These are phyloP conservation scores for Astrephomene gubernaculifera DNA, from an alignment of 139 green algal species.

Conservation along the genomic window DNA sequence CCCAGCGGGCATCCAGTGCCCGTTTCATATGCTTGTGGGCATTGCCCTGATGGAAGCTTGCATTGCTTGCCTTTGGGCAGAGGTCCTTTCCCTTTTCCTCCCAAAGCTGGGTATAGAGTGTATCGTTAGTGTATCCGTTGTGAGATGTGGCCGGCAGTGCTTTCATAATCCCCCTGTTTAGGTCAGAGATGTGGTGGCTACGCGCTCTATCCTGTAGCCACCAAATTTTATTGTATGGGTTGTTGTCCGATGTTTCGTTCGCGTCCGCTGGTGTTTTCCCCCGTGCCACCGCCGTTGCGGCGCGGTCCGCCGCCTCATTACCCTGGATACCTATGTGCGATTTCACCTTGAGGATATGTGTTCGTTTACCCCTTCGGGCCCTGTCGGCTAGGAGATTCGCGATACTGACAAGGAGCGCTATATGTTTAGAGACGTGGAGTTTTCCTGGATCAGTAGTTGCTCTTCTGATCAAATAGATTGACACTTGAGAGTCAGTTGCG, in stretches of 20 bases:
- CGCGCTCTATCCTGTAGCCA: not conserved
- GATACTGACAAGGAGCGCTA: not conserved
- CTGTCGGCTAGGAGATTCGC: not conserved
- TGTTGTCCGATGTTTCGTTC: not conserved
- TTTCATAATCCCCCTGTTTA: not conserved
- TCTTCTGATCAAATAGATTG: not conserved
- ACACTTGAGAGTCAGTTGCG: not conserved
- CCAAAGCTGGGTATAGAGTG: not conserved
- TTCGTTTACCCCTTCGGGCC: not conserved
- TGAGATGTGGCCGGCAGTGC: not conserved
- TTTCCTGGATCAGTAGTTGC: not conserved
- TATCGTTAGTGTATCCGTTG: not conserved
- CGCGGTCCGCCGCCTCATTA: not conserved
- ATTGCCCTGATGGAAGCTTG: not conserved
- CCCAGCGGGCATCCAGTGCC: not conserved
- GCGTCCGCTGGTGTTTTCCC: not conserved
- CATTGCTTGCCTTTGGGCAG: not conserved
- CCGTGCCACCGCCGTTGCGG: not conserved
- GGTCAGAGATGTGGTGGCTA: not conserved
- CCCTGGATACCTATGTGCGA: not conserved
- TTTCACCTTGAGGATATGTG: slow-evolving; percentile 3
- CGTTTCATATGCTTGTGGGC: not conserved
- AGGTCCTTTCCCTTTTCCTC: not conserved
- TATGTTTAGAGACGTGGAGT: slow-evolving; percentile 3
- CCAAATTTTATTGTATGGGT: not conserved